These are phyloP conservation scores for Geotrichum siamense DNA, from an alignment of 1,139 yeast genomes.

Conservation along the genomic window DNA sequence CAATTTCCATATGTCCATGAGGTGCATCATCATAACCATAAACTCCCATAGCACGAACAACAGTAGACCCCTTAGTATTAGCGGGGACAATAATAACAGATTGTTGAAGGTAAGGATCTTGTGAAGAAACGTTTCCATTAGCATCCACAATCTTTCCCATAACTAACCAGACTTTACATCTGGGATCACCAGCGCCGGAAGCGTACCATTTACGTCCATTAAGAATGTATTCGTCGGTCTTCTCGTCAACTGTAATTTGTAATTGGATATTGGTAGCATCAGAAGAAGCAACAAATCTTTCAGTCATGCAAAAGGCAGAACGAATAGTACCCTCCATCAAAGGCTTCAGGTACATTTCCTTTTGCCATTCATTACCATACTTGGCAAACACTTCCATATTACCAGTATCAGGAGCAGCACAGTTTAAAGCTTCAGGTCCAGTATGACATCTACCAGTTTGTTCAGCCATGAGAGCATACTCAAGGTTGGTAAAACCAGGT, in stretches of 20 bases:
- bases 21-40: conserved; percentile 70
- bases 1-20: conserved; percentile 64
- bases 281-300: conserved; percentile 57
- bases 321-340: conserved; percentile 53
- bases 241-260: conserved; percentile 40
- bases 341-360: conserved; percentile 49
- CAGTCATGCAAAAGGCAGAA: conserved; percentile 68
- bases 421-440: conserved; percentile 61
- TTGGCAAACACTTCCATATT: conserved; percentile 63
- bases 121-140: conserved; percentile 23
- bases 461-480: conserved; percentile 65
- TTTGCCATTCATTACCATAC: conserved; percentile 50
- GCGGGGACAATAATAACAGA: conserved; percentile 55
- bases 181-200: conserved; percentile 68
- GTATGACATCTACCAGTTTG: conserved; percentile 52
- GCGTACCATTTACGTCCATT: conserved; percentile 74
- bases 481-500: conserved; percentile 58
- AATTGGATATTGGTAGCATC: conserved; percentile 60
- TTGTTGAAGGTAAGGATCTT: conserved; percentile 47
- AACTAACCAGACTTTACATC: conserved; percentile 52
- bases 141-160: conserved; percentile 54
- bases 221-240: conserved; percentile 44
- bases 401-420: conserved; percentile 69
- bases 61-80: conserved; percentile 47
- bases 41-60: conserved; percentile 51